Percentiles rank a stretch among this genome's conserved stretches.
Evolutionary conservation across 1,284 basidiomycete species (phyloP).

Genomic region (Ganoderma lucidum): DNA sequence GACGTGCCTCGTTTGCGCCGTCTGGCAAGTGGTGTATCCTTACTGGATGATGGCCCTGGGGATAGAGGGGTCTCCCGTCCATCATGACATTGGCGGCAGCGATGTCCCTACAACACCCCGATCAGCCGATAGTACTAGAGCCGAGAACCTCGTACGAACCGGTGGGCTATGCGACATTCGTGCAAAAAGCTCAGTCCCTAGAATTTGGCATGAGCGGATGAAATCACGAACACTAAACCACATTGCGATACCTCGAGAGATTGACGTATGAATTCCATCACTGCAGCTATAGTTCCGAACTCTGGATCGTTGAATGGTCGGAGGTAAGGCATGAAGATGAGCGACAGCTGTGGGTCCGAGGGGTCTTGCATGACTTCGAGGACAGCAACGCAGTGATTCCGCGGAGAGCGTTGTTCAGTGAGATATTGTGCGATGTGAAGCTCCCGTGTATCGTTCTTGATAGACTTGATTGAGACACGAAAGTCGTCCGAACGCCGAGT

Average conservation of each 20-base stretch:
- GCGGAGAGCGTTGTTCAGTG: conserved; percentile 3
- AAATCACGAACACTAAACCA: too few species aligned
- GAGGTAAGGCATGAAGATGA: conserved; percentile 41
- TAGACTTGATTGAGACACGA: conserved; percentile 35
- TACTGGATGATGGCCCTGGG: conserved; percentile 38
- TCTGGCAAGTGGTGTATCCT: conserved; percentile 18
- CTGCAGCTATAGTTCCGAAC: conserved; percentile 35
- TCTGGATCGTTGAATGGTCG: conserved; percentile 34
- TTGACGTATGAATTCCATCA: conserved; percentile 39
- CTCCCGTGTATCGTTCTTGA: conserved; percentile 15
- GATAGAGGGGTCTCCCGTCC: conserved; percentile 38
- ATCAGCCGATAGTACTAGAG: background rate
- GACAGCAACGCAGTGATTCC: conserved; percentile 34
- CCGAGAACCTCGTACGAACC: conserved; percentile 18
- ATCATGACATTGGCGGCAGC: conserved; percentile 42
- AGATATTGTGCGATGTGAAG: conserved; percentile 25
- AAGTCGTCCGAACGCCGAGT: conserved; percentile 27
- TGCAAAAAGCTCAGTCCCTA: conserved; percentile 41
- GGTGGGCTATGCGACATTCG: conserved; percentile 37
- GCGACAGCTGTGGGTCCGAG: background rate
- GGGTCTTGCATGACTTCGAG: conserved; percentile 32
- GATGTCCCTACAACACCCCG: conserved; percentile 34
- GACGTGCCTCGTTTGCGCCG: conserved; percentile 8
- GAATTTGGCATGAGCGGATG: background rate
- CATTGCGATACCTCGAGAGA: conserved; percentile 40